phyloP scores from a whole-genome alignment of 2,329 filamentous ascomycete genomes.

The Biscogniauxia marginata region DNA sequence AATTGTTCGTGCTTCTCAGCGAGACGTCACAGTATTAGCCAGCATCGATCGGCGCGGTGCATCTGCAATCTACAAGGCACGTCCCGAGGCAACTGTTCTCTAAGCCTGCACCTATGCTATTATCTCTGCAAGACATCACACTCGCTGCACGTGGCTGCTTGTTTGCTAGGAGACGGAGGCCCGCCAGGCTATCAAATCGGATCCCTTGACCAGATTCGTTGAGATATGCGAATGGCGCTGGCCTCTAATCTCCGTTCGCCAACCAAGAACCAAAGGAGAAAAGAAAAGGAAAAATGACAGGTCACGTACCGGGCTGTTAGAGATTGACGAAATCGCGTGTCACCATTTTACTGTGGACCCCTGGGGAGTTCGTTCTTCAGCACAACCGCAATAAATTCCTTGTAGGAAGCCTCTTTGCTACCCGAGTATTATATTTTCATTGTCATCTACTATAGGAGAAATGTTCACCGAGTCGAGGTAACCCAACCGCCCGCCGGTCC shows the following conservation, averaged over 20 bases:
- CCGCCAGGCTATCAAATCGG: slow-evolving; percentile 17
- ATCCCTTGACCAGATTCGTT: slow-evolving; percentile 7
- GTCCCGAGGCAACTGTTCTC: slow-evolving; percentile 9
- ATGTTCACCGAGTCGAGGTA: slow-evolving; percentile 9
- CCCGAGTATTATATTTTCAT: slow-evolving; percentile 8
- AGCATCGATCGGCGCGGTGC: slow-evolving; percentile 15
- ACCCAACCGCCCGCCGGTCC: slow-evolving; percentile 4
- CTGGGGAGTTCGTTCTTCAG: background rate
- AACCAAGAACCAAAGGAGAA: slow-evolving; percentile 5
- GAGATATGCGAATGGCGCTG: slow-evolving; percentile 11
- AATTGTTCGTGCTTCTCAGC: slow-evolving; percentile 2
- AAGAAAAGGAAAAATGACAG: slow-evolving; percentile 17
- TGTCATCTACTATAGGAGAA: background rate
- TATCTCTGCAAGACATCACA: slow-evolving; percentile 23
- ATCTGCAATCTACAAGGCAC: slow-evolving; percentile 21
- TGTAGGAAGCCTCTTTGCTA: background rate
- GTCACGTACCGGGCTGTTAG: slow-evolving; percentile 16
- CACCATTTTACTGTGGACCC: background rate
- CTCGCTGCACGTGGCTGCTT: slow-evolving; percentile 21
- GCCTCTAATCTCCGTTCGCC: slow-evolving; percentile 7
- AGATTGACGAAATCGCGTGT: slow-evolving; percentile 15
- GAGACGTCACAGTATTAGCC: slow-evolving; percentile 6
- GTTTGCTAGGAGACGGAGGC: slow-evolving; percentile 9
- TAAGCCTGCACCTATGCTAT: slow-evolving; percentile 9
- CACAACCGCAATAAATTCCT: background rate